A percentile compares a stretch with the other conserved stretches of the same genome.
Evolutionary conservation across 2,329 filamentous ascomycete genomes (phyloP).

Genomic region (Sclerotinia minor): DNA sequence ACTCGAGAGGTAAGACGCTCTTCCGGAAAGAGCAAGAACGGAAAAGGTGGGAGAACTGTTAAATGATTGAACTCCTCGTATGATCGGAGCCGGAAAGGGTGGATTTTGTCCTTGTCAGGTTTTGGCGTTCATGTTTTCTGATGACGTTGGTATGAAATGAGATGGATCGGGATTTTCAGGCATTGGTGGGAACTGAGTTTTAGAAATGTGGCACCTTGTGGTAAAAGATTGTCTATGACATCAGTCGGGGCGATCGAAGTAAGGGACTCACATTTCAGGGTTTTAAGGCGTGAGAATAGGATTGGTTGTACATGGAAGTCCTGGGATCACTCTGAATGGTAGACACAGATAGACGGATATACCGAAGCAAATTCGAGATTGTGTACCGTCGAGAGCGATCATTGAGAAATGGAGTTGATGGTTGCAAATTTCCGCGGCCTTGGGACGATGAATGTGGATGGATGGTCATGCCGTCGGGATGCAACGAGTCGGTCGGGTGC

Average conservation of each 20-base stretch:
- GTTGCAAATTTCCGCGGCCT: background rate
- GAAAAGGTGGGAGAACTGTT: background rate
- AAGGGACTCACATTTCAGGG: background rate
- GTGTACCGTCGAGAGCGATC: background rate
- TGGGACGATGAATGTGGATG: background rate
- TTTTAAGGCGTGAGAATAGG: background rate
- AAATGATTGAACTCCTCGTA: background rate
- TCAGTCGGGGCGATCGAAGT: background rate
- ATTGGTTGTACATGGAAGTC: background rate
- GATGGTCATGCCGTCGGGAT: constrained; percentile 11
- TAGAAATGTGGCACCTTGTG: background rate
- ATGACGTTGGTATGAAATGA: background rate
- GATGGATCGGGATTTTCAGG: background rate
- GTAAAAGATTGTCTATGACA: background rate
- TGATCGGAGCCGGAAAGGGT: background rate
- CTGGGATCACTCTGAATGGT: background rate
- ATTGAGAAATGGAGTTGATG: background rate
- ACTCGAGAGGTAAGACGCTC: background rate
- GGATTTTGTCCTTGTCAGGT: background rate
- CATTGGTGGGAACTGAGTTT: background rate
- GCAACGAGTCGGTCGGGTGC: background rate
- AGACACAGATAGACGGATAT: background rate
- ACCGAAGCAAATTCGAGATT: background rate
- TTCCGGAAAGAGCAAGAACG: background rate
- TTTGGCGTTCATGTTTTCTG: constrained; percentile 12